Base-by-base conservation (phyloP, 169 alveolate genomes). In the Eimeria maxima region DNA sequence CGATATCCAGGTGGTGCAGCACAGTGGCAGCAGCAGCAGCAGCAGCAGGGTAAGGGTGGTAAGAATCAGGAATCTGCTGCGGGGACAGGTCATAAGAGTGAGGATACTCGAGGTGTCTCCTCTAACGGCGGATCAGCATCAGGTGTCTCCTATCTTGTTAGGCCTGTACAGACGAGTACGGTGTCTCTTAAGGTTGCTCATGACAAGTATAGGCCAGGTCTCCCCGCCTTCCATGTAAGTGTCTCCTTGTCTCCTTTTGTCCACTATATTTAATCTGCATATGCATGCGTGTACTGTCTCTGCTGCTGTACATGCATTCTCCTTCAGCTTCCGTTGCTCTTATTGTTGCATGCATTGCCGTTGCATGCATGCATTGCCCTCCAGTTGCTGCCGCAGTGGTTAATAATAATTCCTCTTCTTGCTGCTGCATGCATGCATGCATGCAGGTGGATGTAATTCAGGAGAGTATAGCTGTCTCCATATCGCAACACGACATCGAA, bases 361-460 rank as follows among this genome's bases (percentile, higher is more conserved):
- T n/a, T n/a, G n/a, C n/a, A n/a, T n/a, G n/a, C n/a, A n/a, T n/a
- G n/a, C n/a, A n/a, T n/a, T n/a, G n/a, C n/a, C n/a, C n/a, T n/a
- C n/a, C n/a, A n/a, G n/a, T n/a, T n/a, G n/a, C n/a, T n/a, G n/a
- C n/a, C n/a, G n/a, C n/a, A n/a, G n/a, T n/a, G n/a, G n/a, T n/a
- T n/a, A n/a, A n/a, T n/a, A n/a, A n/a, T n/a, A n/a, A n/a, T n/a
- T n/a, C n/a, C n/a, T n/a, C n/a, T n/a, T n/a, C n/a, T n/a, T n/a
- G n/a, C n/a, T n/a, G n/a, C n/a, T n/a, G n/a, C n/a, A n/a, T n/a
- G n/a, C n/a, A n/a, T n/a, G n/a, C n/a, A n/a, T n/a, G n/a, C n/a
- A n/a, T n/a, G 42, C 95, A 90, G 95, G 78, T 74, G 78, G 95
- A 90, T 44, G 81, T 90, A 4, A 53, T 90, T 2, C 95, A 90